Evolutionary conservation across 805 yeast genomes (phyloP).

Genomic region (Danielozyma ontarioensis): DNA sequence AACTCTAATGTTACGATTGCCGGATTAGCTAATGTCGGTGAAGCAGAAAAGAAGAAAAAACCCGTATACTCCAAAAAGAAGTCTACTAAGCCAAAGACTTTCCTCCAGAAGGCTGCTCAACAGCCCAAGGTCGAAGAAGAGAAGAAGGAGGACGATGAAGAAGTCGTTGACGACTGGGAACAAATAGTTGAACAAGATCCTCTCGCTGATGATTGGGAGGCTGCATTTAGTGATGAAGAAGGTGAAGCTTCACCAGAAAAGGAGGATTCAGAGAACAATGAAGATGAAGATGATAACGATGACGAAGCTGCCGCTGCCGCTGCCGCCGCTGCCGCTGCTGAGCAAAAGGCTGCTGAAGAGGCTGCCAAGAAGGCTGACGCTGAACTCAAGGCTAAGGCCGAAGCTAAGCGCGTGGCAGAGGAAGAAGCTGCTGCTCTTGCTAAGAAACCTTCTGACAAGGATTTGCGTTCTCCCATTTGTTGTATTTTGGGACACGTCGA

Average conservation of each 20-base stretch:
- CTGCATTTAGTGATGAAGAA: conserved; percentile 34
- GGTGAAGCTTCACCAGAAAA: conserved; percentile 18
- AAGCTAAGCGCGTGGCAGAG: conserved; percentile 5
- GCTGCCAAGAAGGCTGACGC: conserved; percentile 23
- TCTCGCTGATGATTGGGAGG: conserved; percentile 49
- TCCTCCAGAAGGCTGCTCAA: conserved; percentile 22
- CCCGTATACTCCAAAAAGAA: conserved; percentile 71
- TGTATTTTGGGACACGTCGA: conserved; percentile 99
- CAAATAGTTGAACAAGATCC: conserved; percentile 59
- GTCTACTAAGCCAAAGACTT: conserved; percentile 42
- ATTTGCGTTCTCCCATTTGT: conserved; percentile 97
- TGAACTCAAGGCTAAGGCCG: conserved; percentile 32
- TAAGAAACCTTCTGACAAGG: conserved; percentile 28
- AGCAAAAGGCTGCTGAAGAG: conserved; percentile 14
- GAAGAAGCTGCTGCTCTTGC: conserved; percentile 9
- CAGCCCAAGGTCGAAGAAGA: conserved; percentile 10
- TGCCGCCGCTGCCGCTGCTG: conserved; percentile 15
- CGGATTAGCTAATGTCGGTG: conserved; percentile 48
- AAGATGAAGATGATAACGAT: conserved; percentile 22
- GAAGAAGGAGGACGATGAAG: conserved; percentile 36
- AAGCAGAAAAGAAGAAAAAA: conserved; percentile 51
- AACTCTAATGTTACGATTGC: conserved; percentile 70
- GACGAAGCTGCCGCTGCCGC: conserved; percentile 5
- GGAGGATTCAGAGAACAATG: conserved; percentile 18
- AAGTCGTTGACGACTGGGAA: conserved; percentile 84